A percentile compares a stretch with the other conserved stretches of the same genome.
These are phyloP conservation scores for Halophytophthora batemanensis DNA, from an alignment of 352 stramenopile genomes.

Conservation along the genomic window DNA sequence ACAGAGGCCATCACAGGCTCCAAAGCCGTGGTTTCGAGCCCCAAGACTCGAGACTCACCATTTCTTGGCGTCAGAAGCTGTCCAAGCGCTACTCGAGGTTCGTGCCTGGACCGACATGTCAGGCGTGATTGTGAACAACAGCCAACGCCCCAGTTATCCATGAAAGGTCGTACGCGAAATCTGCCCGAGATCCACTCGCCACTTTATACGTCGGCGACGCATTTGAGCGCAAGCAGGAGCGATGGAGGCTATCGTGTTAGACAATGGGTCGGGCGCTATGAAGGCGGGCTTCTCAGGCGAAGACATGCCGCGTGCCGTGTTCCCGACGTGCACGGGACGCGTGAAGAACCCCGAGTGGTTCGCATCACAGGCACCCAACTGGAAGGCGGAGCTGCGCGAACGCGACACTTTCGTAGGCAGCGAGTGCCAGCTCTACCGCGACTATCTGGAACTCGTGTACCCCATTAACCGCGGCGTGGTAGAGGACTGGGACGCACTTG, in stretches of 20 bases:
- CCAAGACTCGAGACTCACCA: too few species aligned
- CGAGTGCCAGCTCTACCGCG: conserved; percentile 64
- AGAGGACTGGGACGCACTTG: conserved; percentile 83
- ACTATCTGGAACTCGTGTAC: conserved; percentile 64
- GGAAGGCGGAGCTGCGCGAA: conserved; percentile 68
- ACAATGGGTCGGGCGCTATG: conserved; percentile 79
- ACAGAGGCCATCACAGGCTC: too few species aligned
- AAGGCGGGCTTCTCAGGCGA: conserved; percentile 87
- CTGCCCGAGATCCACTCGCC: conserved; percentile 8
- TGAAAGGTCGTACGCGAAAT: conserved; percentile 27
- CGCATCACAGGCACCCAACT: conserved; percentile 46
- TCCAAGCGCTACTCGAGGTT: too few species aligned
- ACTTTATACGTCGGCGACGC: conserved; percentile 21
- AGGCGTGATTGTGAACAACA: too few species aligned
- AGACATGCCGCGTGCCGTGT: conserved; percentile 75
- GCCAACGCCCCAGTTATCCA: neutral
- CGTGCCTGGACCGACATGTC: too few species aligned
- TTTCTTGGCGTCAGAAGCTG: too few species aligned
- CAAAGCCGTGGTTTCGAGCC: too few species aligned
- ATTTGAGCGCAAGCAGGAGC: conserved; percentile 14
- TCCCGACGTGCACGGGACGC: conserved; percentile 59
- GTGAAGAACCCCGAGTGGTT: conserved; percentile 85
- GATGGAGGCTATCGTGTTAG: conserved; percentile 81
- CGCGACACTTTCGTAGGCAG: conserved; percentile 64
- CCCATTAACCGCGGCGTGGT: conserved; percentile 79